Conservation (phyloP, 257 asterid species). For the Solanum rostratum region DNA sequence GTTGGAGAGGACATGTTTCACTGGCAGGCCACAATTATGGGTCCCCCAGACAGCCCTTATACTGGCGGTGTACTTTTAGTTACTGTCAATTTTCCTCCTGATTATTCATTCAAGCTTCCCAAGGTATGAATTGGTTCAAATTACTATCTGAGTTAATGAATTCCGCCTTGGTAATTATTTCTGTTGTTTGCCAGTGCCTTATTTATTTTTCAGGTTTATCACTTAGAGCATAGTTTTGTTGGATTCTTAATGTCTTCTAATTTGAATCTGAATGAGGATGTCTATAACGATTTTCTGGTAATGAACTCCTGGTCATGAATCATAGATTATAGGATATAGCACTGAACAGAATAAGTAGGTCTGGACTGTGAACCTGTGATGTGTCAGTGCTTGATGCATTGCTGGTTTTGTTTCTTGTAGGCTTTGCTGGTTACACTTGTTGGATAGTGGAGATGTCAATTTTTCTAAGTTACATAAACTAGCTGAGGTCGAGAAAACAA, state of each 20-base stretch:
- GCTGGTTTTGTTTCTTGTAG: background rate
- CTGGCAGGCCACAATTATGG: conserved; percentile 86
- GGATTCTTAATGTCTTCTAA: background rate
- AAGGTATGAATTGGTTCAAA: conserved; percentile 27
- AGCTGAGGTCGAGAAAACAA: background rate
- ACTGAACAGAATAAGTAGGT: background rate
- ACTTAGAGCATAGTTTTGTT: background rate
- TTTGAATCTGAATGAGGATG: background rate
- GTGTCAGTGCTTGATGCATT: background rate
- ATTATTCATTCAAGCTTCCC: conserved; percentile 71
- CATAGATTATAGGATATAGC: background rate
- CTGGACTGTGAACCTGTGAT: background rate
- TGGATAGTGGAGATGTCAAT: background rate
- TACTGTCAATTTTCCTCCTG: conserved; percentile 71
- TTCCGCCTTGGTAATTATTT: background rate
- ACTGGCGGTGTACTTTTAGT: conserved; percentile 70
- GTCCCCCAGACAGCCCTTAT: conserved; percentile 72
- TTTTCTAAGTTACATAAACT: background rate
- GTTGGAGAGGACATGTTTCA: conserved; percentile 84
- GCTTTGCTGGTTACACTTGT: background rate
- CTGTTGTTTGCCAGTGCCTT: background rate
- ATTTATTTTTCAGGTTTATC: background rate
- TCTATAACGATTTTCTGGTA: background rate
- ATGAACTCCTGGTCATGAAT: background rate
- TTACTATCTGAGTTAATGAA: background rate